Conservation (phyloP, 768 basidiomycete genomes). For the Lentinula detonsa region DNA sequence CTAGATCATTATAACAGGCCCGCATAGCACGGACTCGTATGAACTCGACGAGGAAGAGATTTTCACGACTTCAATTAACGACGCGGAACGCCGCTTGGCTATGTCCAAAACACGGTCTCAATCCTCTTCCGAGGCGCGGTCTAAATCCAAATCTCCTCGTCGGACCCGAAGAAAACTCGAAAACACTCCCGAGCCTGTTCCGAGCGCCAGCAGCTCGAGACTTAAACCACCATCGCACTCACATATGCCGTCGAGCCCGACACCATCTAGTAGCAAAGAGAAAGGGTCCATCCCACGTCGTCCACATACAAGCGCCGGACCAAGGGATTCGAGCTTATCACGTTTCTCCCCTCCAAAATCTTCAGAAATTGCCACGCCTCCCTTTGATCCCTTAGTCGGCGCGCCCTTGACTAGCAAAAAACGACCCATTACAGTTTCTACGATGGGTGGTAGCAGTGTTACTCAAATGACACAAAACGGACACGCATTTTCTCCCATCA, state of each 20-base stretch:
- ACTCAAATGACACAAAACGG: neutral
- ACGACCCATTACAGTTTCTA: neutral
- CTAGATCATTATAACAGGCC: conserved; percentile 45
- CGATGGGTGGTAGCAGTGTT: neutral
- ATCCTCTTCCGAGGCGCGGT: conserved; percentile 14
- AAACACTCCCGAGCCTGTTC: conserved; percentile 1
- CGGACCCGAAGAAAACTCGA: conserved; percentile 10
- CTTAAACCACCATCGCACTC: neutral
- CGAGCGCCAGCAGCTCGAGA: neutral
- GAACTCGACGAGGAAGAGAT: conserved; percentile 69
- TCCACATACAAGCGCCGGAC: conserved; percentile 74
- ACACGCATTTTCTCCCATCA: conserved; percentile 1
- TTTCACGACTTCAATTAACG: conserved; percentile 62
- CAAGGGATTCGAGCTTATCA: conserved; percentile 44
- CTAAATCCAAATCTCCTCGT: conserved; percentile 12
- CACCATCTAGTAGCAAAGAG: conserved; percentile 12
- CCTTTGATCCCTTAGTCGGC: neutral
- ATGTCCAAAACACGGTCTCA: conserved; percentile 50
- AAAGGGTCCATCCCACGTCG: conserved; percentile 33
- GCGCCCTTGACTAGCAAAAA: neutral
- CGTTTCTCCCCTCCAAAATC: conserved; percentile 14
- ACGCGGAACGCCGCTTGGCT: conserved; percentile 60
- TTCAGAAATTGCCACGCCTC: neutral
- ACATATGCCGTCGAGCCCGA: neutral
- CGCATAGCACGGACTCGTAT: conserved; percentile 57